phyloP scores from a whole-genome alignment of 495 filamentous ascomycete species.

The Stereocaulon alpinum region DNA sequence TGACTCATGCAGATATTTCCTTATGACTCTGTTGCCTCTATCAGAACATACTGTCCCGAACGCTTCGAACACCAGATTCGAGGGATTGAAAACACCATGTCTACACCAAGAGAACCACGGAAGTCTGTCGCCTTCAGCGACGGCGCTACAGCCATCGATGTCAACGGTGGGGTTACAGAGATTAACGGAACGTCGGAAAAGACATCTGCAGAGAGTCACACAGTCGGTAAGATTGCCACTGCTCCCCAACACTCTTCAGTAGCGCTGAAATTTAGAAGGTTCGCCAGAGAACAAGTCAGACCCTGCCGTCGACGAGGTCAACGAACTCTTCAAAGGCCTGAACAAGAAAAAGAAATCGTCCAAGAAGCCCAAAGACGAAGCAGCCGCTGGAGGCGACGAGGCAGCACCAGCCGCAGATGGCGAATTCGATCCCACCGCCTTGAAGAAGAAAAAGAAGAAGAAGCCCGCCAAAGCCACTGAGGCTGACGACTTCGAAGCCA shows the following conservation, averaged over 20 bases:
- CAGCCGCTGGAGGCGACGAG: constrained; percentile 43
- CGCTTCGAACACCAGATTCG: background rate
- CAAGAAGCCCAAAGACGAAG: constrained; percentile 54
- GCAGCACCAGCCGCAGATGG: constrained; percentile 48
- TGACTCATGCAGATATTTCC: background rate
- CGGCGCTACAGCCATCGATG: constrained; percentile 70
- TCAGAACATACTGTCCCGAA: background rate
- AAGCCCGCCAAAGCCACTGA: constrained; percentile 59
- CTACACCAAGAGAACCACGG: constrained; percentile 38
- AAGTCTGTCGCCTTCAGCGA: constrained; percentile 89
- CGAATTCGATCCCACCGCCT: constrained; percentile 60
- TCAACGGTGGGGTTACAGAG: constrained; percentile 71
- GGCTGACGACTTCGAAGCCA: constrained; percentile 68
- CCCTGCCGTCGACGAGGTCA: constrained; percentile 60
- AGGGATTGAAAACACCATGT: background rate
- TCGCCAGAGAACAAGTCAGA: constrained; percentile 32
- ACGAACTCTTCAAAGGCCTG: constrained; percentile 68
- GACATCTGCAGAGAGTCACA: constrained; percentile 57
- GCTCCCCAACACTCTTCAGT: constrained; percentile 13
- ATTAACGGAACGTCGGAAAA: constrained; percentile 54
- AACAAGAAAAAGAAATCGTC: constrained; percentile 71
- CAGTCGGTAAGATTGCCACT: constrained; percentile 41
- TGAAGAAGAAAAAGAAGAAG: constrained; percentile 98
- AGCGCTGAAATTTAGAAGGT: constrained; percentile 21
- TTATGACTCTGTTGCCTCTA: background rate